Percentiles rank a stretch among this genome's conserved stretches.
Evolutionary conservation across 2,329 filamentous ascomycete genomes (phyloP).

Genomic region (Fusarium zealandicum): DNA sequence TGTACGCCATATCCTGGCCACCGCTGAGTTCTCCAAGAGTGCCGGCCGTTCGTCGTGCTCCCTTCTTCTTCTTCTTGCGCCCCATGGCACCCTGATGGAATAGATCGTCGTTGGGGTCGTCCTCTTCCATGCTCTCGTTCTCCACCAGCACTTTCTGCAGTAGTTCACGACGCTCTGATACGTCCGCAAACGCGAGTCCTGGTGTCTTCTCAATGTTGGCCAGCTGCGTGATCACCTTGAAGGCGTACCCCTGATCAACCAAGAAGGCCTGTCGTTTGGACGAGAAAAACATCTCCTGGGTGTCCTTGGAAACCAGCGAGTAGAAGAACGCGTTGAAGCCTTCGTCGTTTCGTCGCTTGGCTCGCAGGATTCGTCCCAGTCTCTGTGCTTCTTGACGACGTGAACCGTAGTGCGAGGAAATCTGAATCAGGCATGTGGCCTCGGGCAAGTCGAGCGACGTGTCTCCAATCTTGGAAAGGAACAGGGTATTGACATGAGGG

Average conservation of each 20-base stretch:
- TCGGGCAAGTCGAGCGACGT: slow-evolving; percentile 97
- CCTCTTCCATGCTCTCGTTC: slow-evolving; percentile 77
- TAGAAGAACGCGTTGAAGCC: slow-evolving; percentile 99
- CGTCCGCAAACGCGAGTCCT: slow-evolving; percentile 79
- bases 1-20: slow-evolving; percentile 96
- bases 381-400: slow-evolving; percentile 96
- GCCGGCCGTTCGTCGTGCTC: slow-evolving; percentile 80
- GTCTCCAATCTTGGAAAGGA: slow-evolving; percentile 96
- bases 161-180: slow-evolving; percentile 82
- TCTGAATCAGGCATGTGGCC: slow-evolving; percentile 95
- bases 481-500: slow-evolving; percentile 86
- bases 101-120: slow-evolving; percentile 63
- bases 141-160: slow-evolving; percentile 89
- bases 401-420: slow-evolving; percentile 96
- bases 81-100: slow-evolving; percentile 55
- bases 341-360: slow-evolving; percentile 95
- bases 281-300: slow-evolving; percentile 97
- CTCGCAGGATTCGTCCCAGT: slow-evolving; percentile 89
- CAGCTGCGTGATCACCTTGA: slow-evolving; percentile 97
- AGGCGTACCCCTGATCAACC: slow-evolving; percentile 97
- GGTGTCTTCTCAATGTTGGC: slow-evolving; percentile 88
- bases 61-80: slow-evolving; percentile 60
- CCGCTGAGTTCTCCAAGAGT: slow-evolving; percentile 86
- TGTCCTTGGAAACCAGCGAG: slow-evolving; percentile 95
- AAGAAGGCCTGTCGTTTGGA: slow-evolving; percentile 96